These are phyloP conservation scores for Bipolaris zeicola DNA, from an alignment of 2,329 filamentous ascomycete species.

Conservation along the genomic window DNA sequence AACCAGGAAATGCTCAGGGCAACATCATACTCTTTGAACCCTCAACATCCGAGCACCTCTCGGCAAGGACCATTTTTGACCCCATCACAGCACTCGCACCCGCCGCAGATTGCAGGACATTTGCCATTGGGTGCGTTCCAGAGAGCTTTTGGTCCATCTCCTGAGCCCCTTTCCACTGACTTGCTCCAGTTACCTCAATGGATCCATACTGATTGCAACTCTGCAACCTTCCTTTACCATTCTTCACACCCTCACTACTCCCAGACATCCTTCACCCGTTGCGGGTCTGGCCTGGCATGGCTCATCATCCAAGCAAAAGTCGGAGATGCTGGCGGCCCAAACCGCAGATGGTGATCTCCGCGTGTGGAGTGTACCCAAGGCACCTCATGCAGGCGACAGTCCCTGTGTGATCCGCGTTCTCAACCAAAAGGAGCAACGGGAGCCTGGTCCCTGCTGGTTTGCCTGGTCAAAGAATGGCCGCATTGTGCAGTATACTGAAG, in stretches of 20 bases:
- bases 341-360: conserved; percentile 88
- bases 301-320: conserved; percentile 93
- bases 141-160: neutral
- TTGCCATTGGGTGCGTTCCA: conserved; percentile 81
- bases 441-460: conserved; percentile 88
- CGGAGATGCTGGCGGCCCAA: conserved; percentile 95
- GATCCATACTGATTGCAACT: conserved; percentile 86
- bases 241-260: conserved; percentile 86
- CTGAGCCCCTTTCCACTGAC: conserved; percentile 22
- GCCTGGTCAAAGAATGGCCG: conserved; percentile 98
- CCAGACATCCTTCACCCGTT: conserved; percentile 82
- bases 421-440: conserved; percentile 75
- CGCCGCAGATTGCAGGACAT: conserved; percentile 86
- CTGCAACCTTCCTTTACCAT: conserved; percentile 93
- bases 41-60: conserved; percentile 88
- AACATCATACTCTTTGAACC: conserved; percentile 95
- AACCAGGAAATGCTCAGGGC: conserved; percentile 83
- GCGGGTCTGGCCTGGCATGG: conserved; percentile 92
- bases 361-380: conserved; percentile 96
- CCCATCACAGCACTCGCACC: conserved; percentile 93
- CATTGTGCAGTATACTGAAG: conserved; percentile 89
- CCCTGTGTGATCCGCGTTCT: conserved; percentile 89
- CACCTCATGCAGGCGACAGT: conserved; percentile 68
- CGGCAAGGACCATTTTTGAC: conserved; percentile 89
- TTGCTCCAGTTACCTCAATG: conserved; percentile 80